Percentiles rank a stretch among this genome's conserved stretches.
These are phyloP conservation scores for Gymnopilus junonius DNA, from an alignment of 768 basidiomycete genomes.

Conservation along the genomic window DNA sequence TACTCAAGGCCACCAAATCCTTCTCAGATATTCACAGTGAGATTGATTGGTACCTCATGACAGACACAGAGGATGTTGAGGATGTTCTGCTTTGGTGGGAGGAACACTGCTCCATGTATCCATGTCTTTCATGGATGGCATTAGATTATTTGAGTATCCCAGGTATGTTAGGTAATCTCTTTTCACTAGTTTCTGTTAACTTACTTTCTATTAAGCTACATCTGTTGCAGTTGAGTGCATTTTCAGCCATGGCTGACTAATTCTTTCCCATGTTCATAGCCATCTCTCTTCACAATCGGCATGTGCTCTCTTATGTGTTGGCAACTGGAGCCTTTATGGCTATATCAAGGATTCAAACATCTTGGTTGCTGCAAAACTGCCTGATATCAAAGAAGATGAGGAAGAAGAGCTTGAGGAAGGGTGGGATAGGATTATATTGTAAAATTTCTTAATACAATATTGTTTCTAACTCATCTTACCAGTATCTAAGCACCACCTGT, in stretches of 20 bases:
- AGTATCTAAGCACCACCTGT: too few species aligned
- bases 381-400: conserved; percentile 20
- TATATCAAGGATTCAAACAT: conserved; percentile 32
- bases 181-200: too few species aligned
- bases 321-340: conserved; percentile 32
- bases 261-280: conserved; percentile 31
- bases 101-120: neutral
- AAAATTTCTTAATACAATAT: neutral
- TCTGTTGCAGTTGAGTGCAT: conserved; percentile 34
- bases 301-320: conserved; percentile 36
- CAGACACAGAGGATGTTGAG: neutral
- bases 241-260: conserved; percentile 30
- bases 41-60: neutral
- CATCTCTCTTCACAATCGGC: conserved; percentile 30
- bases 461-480: too few species aligned
- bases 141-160: neutral
- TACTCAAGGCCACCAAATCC: neutral
- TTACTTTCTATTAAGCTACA: conserved; percentile 24
- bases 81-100: neutral
- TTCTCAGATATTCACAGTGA: neutral
- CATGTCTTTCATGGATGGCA: neutral
- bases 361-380: conserved; percentile 9
- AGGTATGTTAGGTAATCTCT: neutral
- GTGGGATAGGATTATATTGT: neutral
- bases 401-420: conserved; percentile 24